Evolutionary conservation across 164 flowering plant genomes (phyloP).

Genomic region (Aristolochia contorta): DNA sequence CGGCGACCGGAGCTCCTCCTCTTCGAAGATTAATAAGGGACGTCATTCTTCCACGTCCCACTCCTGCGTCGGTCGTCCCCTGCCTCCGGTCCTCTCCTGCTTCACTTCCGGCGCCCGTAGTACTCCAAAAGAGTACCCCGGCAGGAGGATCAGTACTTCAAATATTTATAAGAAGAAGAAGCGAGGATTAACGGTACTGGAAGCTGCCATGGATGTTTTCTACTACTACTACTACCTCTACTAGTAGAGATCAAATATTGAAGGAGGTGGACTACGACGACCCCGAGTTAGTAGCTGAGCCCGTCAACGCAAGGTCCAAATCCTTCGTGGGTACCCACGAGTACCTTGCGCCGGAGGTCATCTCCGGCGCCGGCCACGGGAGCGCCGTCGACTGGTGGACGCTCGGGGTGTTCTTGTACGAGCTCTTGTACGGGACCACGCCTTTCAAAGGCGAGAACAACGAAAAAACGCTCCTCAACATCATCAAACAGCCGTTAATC

Average conservation of each 20-base stretch:
- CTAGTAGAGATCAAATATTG: too few relatives aligned
- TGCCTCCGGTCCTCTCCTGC: constrained; percentile 73
- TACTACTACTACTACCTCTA: too few relatives aligned
- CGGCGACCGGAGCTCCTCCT: neutral
- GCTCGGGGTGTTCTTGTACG: constrained; percentile 72
- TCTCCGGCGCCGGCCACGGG: constrained; percentile 79
- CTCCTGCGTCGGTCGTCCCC: constrained; percentile 47
- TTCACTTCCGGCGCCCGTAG: constrained; percentile 23
- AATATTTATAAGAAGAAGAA: too few relatives aligned
- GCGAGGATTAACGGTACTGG: too few relatives aligned
- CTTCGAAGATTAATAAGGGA: constrained; percentile 8
- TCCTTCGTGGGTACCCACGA: constrained; percentile 95
- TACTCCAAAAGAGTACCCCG: too few relatives aligned
- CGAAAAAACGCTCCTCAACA: constrained; percentile 69
- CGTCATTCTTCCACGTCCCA: too few relatives aligned
- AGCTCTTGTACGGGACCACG: constrained; percentile 66
- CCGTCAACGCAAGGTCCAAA: constrained; percentile 54
- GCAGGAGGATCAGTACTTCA: too few relatives aligned
- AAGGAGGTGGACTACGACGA: constrained; percentile 16
- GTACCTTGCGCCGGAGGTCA: constrained; percentile 86
- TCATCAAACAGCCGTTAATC: constrained; percentile 50
- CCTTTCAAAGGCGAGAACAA: constrained; percentile 86
- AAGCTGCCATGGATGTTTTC: too few relatives aligned
- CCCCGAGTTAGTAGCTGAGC: constrained; percentile 65
- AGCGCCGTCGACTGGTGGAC: constrained; percentile 96